A percentile compares a stretch with the other conserved stretches of the same genome.
Evolutionary conservation across 164 flowering plant species (phyloP).

Genomic region (Vitis riparia): DNA sequence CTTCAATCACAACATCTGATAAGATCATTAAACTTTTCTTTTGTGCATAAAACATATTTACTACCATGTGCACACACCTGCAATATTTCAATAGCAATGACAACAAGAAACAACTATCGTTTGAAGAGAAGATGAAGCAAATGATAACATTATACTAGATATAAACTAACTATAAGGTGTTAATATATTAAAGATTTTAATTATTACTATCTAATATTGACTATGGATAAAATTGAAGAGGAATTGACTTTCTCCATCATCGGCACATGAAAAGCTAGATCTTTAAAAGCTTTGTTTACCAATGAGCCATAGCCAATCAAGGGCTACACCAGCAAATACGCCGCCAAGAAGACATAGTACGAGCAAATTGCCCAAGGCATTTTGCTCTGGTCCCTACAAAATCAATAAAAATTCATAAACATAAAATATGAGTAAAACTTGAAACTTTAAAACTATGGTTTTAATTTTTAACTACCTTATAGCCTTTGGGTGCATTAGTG

Average conservation of each 20-base stretch:
- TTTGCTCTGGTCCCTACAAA: conserved; percentile 67
- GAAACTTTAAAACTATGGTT: background rate
- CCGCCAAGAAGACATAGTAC: conserved; percentile 47
- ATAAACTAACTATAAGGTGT: too few species aligned
- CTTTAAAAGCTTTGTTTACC: conserved; percentile 26
- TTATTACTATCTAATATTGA: too few species aligned
- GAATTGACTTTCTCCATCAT: background rate
- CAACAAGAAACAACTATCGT: too few species aligned
- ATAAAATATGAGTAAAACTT: too few species aligned
- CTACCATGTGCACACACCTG: too few species aligned
- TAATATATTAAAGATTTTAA: too few species aligned
- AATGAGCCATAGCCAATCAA: conserved; percentile 68
- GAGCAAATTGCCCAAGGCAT: conserved; percentile 67
- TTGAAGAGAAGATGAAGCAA: too few species aligned
- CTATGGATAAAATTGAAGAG: background rate
- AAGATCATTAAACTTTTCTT: too few species aligned
- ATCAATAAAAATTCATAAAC: background rate
- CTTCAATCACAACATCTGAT: too few species aligned
- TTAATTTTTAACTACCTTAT: conserved; percentile 39
- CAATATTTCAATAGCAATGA: too few species aligned
- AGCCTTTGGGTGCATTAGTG: conserved; percentile 63
- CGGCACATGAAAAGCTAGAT: background rate
- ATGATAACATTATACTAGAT: too few species aligned
- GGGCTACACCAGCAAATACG: conserved; percentile 52
- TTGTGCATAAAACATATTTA: too few species aligned